Evolutionary conservation across 257 asterid genomes (phyloP), one percentile per base, ranked within the genome.

Genomic region (Solanum ahanhuiri): DNA sequence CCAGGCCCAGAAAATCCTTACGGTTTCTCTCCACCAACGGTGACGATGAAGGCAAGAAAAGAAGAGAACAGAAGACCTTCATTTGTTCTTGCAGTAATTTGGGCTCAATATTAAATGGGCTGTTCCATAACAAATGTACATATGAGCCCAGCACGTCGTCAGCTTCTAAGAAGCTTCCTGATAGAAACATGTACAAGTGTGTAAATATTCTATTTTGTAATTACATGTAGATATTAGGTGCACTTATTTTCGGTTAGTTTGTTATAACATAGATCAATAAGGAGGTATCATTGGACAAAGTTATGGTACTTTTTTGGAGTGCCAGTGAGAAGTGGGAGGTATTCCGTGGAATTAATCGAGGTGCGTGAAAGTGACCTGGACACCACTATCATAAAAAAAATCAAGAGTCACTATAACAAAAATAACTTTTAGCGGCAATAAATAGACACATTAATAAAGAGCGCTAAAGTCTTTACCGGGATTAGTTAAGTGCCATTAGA

Each of bases 271-370:
- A 20, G 67, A 58, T 58, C 67, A 22, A 58, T 8, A 1, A 58
- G 67, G 67, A 58, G 25, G n/a, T 58, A 11, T 58, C 20, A 51
- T 51, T 51, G 0, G 58, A 51, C 8, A 51, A 51, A 15, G 8
- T 48, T 14, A 14, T 48, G 20, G 7, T 48, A 14, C 20, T 15
- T 12, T 0, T 48, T 48, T 48, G 18, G 20, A 1, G 20, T 12
- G 20, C 6, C 1, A 48, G 20, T 4, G 20, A 14, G 7, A 48
- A 14, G 20, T 14, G 18, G 1, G 5, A 48, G 7, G 57, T 51
- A 51, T 15, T 0, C 0, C 8, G 58, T 51, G 8, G 1, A 48
- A 48, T 4, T 5, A 48, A 6, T 48, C 0, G 3, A 48, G 22
- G 8, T 15, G 22, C 1, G 3, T 2, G 8, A 48, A 15, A 51